Evolutionary conservation across 495 filamentous ascomycete genomes (phyloP).

Genomic region (Penicillium canescens): DNA sequence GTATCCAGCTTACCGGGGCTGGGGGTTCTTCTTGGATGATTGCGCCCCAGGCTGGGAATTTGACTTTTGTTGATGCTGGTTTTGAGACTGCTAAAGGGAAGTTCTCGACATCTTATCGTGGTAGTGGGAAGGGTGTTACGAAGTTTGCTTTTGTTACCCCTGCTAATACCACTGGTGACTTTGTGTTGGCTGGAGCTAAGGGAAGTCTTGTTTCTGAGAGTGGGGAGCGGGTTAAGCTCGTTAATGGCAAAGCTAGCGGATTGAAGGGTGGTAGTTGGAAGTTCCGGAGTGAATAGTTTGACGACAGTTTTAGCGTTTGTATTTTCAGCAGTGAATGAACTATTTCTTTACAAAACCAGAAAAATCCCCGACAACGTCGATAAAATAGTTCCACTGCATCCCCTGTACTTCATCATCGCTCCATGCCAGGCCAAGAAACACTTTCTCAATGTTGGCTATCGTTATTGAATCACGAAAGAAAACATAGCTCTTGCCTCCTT

Average conservation of each 20-base stretch:
- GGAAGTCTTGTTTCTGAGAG: background rate
- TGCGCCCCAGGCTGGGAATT: conserved; percentile 45
- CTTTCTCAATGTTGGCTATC: too few relatives aligned
- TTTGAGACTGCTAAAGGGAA: conserved; percentile 46
- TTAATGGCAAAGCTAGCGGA: background rate
- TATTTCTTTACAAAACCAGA: too few relatives aligned
- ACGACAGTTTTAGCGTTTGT: background rate
- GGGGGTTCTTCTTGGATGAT: conserved; percentile 49
- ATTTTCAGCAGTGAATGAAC: too few relatives aligned
- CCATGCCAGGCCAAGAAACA: too few relatives aligned
- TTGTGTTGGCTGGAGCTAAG: background rate
- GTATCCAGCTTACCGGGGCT: conserved; percentile 45
- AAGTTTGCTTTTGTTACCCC: background rate
- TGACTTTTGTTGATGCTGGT: conserved; percentile 50
- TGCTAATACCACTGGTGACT: background rate
- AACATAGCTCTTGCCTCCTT: too few relatives aligned
- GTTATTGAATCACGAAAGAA: too few relatives aligned
- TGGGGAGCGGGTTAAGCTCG: background rate
- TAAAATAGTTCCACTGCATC: too few relatives aligned
- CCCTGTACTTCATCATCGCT: too few relatives aligned
- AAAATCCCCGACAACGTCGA: too few relatives aligned
- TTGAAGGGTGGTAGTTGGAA: background rate
- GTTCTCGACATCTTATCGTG: conserved; percentile 29
- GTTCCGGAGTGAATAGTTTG: background rate
- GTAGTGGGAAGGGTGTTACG: background rate